These are phyloP conservation scores for Fallopia convolvulus DNA, from an alignment of 148 eudicot species.

Conservation along the genomic window DNA sequence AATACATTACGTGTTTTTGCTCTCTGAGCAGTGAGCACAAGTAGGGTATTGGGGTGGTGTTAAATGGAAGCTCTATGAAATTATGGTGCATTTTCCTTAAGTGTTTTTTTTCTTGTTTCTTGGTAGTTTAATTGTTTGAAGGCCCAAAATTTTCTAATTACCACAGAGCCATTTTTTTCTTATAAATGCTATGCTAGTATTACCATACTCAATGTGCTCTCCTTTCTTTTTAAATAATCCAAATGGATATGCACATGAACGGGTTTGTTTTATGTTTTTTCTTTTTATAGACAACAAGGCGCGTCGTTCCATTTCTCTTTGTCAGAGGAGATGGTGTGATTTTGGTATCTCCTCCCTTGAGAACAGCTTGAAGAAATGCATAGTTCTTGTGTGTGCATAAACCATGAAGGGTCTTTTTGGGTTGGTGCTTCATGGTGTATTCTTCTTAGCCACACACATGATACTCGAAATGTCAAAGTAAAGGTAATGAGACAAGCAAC, in stretches of 20 bases:
- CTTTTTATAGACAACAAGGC: constrained; percentile 51
- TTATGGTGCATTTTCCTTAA: neutral
- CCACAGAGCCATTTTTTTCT: neutral
- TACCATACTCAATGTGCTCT: neutral
- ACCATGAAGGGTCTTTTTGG: neutral
- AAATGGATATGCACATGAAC: neutral
- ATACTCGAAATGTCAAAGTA: neutral
- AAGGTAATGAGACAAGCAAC: neutral
- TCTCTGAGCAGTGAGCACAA: neutral
- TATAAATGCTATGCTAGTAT: neutral
- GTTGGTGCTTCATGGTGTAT: neutral
- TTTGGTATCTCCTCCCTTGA: constrained; percentile 63
- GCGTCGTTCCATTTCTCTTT: constrained; percentile 67
- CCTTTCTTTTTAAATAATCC: neutral
- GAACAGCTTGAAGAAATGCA: constrained; percentile 47
- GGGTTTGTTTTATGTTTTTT: constrained; percentile 10
- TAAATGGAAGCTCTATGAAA: neutral
- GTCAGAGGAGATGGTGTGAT: constrained; percentile 89
- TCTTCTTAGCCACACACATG: neutral
- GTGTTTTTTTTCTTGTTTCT: neutral
- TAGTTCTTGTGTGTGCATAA: neutral
- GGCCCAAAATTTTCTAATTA: neutral
- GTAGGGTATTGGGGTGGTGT: neutral
- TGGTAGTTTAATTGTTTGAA: neutral
- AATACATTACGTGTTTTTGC: neutral